Base-by-base conservation (phyloP, 2,329 filamentous ascomycete species). In the Stagonosporopsis cucurbitacearum region DNA sequence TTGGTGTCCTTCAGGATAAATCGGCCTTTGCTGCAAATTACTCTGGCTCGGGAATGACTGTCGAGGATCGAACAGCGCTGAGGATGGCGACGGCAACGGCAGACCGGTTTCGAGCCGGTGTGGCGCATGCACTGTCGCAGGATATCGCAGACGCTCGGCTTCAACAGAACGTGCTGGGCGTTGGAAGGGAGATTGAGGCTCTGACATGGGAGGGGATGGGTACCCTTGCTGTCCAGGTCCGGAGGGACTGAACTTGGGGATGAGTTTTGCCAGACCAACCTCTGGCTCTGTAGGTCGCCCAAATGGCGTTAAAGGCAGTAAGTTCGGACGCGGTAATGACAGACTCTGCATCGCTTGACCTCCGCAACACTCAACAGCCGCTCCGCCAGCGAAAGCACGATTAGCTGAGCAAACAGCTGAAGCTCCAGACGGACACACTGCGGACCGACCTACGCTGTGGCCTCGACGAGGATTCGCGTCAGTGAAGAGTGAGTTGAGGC, bases 151-250 rank as follows among this genome's bases (percentile, higher is more conserved):
- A 54, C 63, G 65, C 54, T 70, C 66, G 28, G 67, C 57, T 66
- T 74, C 69, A 60, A 69, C 64, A 60, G 69, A 62, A 50, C 71
- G 73, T 63, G 71, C 70, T 68, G 66, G 62, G 58, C 72, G 73
- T 61, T 69, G 69, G 56, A 68, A 63, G 62, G 79, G 77, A 58
- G 79, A 80, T 54, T 78, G 77, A 65, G 79, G 75, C 72, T 77
- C 78, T 74, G 80, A 81, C 80, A 82, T 82, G 71, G 79, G 79
- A 71, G 79, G 79, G 65, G 79, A 81, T 57, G 78, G 79, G 69
- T 81, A 81, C 64, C 68, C 67, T 60, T 70, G 64, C 50, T 68
- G 69, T 62, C 71, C 70, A 71, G 71, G 57, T 67, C 69, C 60
- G 53, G 50, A 63, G 57, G 71, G 71, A 68, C 72, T 72, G 70